Percentiles rank a stretch among this genome's conserved stretches.
Conservation (phyloP, 352 stramenopile species). For the Vaucheria bursata region DNA sequence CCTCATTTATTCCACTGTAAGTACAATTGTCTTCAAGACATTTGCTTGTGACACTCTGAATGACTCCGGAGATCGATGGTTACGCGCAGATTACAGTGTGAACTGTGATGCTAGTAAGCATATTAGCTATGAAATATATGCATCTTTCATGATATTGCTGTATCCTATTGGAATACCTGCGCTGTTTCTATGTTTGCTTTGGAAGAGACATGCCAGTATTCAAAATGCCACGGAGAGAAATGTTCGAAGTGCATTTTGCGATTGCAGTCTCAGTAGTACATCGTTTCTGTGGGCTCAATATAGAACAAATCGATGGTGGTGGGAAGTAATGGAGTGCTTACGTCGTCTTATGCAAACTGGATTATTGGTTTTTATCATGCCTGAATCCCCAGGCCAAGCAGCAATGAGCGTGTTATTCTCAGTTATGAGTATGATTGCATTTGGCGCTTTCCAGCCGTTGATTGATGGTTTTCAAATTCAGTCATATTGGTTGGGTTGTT, state of each 20-base stretch:
- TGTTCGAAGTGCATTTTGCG: neutral
- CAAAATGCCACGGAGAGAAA: neutral
- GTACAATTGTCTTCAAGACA: slow-evolving; percentile 23
- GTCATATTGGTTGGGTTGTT: neutral
- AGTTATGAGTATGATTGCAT: neutral
- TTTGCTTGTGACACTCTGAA: slow-evolving; percentile 17
- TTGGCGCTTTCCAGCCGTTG: neutral
- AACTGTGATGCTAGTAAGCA: neutral
- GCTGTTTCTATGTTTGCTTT: neutral
- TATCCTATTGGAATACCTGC: neutral
- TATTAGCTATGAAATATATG: neutral
- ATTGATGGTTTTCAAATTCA: neutral
- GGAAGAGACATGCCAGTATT: neutral
- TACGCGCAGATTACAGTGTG: slow-evolving; percentile 13
- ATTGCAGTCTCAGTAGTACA: neutral
- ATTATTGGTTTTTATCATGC: neutral
- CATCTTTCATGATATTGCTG: neutral
- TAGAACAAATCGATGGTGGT: neutral
- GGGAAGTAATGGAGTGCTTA: slow-evolving; percentile 6
- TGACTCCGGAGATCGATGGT: neutral
- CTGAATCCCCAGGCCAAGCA: neutral
- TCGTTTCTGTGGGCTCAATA: neutral
- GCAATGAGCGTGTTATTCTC: neutral
- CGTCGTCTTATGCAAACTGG: neutral
- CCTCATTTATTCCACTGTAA: slow-evolving; percentile 34